Conservation (phyloP, 1,284 basidiomycete genomes). For the Fomitopsis palustris region DNA sequence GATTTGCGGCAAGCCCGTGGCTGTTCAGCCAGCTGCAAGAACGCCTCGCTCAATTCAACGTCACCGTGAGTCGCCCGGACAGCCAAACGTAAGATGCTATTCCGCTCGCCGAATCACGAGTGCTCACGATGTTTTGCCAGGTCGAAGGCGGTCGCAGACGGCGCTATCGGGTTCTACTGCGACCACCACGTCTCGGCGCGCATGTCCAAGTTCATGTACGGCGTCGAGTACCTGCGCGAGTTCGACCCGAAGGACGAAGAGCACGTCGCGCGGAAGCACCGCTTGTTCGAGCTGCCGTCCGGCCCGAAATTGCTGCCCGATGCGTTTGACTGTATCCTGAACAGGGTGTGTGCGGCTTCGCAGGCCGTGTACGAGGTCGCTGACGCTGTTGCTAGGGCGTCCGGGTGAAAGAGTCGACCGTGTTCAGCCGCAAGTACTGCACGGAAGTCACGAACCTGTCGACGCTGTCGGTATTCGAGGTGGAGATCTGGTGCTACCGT, state of each 20-base stretch:
- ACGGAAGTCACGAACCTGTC: conserved; percentile 73
- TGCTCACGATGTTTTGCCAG: conserved; percentile 30
- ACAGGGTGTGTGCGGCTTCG: conserved; percentile 53
- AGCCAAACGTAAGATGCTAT: conserved; percentile 57
- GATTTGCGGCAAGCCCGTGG: conserved; percentile 78
- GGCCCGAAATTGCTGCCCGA: conserved; percentile 71
- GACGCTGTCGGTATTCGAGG: conserved; percentile 73
- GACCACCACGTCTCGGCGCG: conserved; percentile 78
- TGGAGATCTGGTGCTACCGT: conserved; percentile 77
- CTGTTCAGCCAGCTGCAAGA: conserved; percentile 71
- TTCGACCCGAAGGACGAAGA: conserved; percentile 62
- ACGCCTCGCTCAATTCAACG: conserved; percentile 47
- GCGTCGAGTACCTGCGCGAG: conserved; percentile 72
- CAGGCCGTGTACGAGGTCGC: too few species aligned
- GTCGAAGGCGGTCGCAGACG: conserved; percentile 78
- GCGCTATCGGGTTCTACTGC: conserved; percentile 77
- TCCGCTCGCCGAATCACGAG: background rate
- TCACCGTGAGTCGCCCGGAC: conserved; percentile 70
- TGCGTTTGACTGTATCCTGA: conserved; percentile 76
- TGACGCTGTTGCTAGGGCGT: conserved; percentile 41
- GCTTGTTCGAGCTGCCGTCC: conserved; percentile 70
- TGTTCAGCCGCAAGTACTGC: conserved; percentile 76
- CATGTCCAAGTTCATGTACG: conserved; percentile 76
- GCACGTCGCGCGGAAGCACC: conserved; percentile 57
- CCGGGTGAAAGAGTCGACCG: conserved; percentile 75